These are phyloP conservation scores for Cordyceps fumosorosea DNA, from an alignment of 2,329 filamentous ascomycete species.

Conservation along the genomic window DNA sequence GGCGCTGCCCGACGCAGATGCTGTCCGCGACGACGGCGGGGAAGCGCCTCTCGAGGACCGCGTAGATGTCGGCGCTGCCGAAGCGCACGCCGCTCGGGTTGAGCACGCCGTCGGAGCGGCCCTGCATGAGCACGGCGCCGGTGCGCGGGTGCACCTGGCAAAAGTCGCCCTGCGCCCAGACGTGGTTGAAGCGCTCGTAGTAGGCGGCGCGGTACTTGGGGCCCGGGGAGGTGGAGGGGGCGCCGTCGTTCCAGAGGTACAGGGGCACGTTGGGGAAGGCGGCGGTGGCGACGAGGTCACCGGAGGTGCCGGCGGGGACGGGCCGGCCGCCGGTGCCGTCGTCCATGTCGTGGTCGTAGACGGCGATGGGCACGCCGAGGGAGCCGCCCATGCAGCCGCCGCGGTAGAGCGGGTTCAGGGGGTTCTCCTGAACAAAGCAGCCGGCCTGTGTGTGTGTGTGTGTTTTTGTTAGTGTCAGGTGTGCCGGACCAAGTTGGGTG, in stretches of 20 bases:
- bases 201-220: conserved; percentile 54
- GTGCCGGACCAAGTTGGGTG: no score
- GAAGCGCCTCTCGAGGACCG: conserved; percentile 62
- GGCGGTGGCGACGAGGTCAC: conserved; percentile 65
- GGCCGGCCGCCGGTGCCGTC: conserved; percentile 34
- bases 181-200: conserved; percentile 56
- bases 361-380: conserved; percentile 44
- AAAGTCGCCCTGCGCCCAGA: conserved; percentile 83
- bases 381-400: conserved; percentile 46
- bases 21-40: conserved; percentile 58
- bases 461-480: no score
- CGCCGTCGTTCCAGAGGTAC: conserved; percentile 54
- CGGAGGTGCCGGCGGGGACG: conserved; percentile 54
- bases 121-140: conserved; percentile 58
- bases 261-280: conserved; percentile 73
- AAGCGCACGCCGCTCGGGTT: conserved; percentile 77
- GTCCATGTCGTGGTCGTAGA: conserved; percentile 58
- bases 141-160: conserved; percentile 63
- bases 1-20: conserved; percentile 72
- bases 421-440: conserved; percentile 59
- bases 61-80: conserved; percentile 74
- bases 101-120: conserved; percentile 69
- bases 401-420: conserved; percentile 58
- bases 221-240: conserved; percentile 40
- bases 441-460: conserved; percentile 35